A percentile compares a stretch with the other conserved stretches of the same genome.
These are phyloP conservation scores for Globisporangium carolinianum DNA, from an alignment of 352 stramenopile genomes.

Conservation along the genomic window DNA sequence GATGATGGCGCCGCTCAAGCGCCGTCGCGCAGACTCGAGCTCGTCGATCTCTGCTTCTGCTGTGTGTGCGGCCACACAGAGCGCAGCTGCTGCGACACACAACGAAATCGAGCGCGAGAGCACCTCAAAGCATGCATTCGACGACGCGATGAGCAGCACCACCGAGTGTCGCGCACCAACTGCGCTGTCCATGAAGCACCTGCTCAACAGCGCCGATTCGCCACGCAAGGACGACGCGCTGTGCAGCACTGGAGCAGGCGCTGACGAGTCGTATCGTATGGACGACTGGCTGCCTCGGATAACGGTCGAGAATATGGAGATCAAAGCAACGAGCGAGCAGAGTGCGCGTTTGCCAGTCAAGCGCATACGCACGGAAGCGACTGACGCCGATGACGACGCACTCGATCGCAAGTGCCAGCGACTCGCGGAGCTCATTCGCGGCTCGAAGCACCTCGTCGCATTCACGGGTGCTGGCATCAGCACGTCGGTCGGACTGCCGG, in stretches of 20 bases:
- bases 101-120: too few species aligned
- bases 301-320: constrained; percentile 11
- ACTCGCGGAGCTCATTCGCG: constrained; percentile 49
- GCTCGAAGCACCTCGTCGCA: constrained; percentile 61
- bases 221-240: neutral
- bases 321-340: constrained; percentile 2
- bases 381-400: constrained; percentile 7
- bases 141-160: neutral
- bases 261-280: neutral
- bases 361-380: neutral
- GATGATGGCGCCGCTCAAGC: constrained; percentile 22
- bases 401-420: constrained; percentile 53
- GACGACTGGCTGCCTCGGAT: constrained; percentile 2
- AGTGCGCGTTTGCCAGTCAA: neutral
- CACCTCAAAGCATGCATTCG: neutral
- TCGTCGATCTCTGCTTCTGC: constrained; percentile 17
- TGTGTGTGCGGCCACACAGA: neutral
- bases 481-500: constrained; percentile 68
- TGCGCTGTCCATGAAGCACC: constrained; percentile 9
- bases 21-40: constrained; percentile 19
- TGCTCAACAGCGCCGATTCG: constrained; percentile 9
- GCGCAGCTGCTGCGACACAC: neutral
- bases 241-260: neutral
- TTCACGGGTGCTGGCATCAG: constrained; percentile 81
- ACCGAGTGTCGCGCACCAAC: neutral